Evolutionary conservation across 1,284 basidiomycete species (phyloP), one percentile per base, ranked within the genome.

Genomic region (Cryptococcus sp.): DNA sequence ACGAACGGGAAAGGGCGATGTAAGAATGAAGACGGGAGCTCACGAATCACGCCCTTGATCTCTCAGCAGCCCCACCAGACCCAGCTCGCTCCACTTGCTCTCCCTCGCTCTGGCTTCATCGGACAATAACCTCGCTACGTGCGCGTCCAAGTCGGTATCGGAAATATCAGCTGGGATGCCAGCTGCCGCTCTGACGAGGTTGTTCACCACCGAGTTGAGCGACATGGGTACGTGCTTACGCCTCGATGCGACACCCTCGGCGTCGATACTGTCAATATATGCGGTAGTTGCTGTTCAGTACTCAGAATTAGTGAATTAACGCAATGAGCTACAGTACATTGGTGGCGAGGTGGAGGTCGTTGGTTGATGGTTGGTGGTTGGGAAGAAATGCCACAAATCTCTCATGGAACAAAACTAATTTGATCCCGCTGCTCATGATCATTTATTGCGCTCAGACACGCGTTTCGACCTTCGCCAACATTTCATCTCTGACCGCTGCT

Each of bases 51-150:
- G 52, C 1, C 59, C 54, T 20, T 87, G 87, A 19, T 86, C 45
- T 67, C 67, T 57, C 50, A 76, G 61, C 53, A 75, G 72, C 0
- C 73, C 77, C 0, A 74, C 67, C 6, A 78, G 66, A 1, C 79
- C 80, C 44, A 77, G 56, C 52, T 72, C 78, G 52, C 62, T 67
- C 74, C 77, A 80, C 54, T 72, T 73, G 66, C 88, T 85, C 48
- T 91, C 91, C 75, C 92, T 91, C 81, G 88, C 86, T 80, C 90
- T 91, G 0, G 93, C 93, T 76, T 96, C 93, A 65, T 86, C 87
- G 31, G 94, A 84, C 52, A 96, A 87, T 56, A 96, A 83, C 53
- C 91, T 88, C 3, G 91, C 90, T 27, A 96, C 90, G 73, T 91
- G 89, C 40, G 85, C 84, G 78, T 96, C 93, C 22, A 96, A 84